Evolutionary conservation across 192 early-diverging fungal genomes (phyloP), one percentile per base, ranked within the genome.

Genomic region (Umbelopsis sp.): DNA sequence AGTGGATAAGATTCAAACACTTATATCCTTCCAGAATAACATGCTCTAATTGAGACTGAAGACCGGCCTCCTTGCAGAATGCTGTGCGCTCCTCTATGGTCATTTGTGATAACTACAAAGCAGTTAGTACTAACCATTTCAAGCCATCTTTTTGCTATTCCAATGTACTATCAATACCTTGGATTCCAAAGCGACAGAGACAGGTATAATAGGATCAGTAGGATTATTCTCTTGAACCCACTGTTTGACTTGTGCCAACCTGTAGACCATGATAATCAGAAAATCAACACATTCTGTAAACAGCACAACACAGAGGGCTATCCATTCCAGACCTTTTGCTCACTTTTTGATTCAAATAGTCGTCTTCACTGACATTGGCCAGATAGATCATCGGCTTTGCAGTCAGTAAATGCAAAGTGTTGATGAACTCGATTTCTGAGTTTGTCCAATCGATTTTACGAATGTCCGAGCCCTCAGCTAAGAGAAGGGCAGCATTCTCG

Each of bases 311-410:
- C 8, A 12, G 45, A 66, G 0, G 4, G 4, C 38, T 11, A 41
- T 41, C 38, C 36, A 1, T 11, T 41, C 7, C 70, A 3, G 22
- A 78, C 90, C 90, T 95, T 88, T 93, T 94, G 56, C 74, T 78
- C 87, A 97, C 97, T 89, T 98, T 98, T 83, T 95, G 96, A 72
- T 94, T 88, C 41, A 92, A 76, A 71, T 90, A 99, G 75, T 98
- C 96, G 65, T 86, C 83, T 79, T 97, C 91, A 75, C 85, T 88
- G 54, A 99, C 84, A 83, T 99, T 99, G 74, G 88, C 90, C 67
- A 98, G 88, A 79, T 96, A 96, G 59, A 96, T 94, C 45, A 96
- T 95, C 7, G 97, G 96, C 82, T 99, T 99, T 77, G 96, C 95
- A 14, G 97, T 98, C 68, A 99, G 77, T 62, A 99, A 85, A 50